Evolutionary conservation across 2,329 filamentous ascomycete species (phyloP), one percentile per base, ranked within the genome.

Genomic region (Aureobasidium sp.): DNA sequence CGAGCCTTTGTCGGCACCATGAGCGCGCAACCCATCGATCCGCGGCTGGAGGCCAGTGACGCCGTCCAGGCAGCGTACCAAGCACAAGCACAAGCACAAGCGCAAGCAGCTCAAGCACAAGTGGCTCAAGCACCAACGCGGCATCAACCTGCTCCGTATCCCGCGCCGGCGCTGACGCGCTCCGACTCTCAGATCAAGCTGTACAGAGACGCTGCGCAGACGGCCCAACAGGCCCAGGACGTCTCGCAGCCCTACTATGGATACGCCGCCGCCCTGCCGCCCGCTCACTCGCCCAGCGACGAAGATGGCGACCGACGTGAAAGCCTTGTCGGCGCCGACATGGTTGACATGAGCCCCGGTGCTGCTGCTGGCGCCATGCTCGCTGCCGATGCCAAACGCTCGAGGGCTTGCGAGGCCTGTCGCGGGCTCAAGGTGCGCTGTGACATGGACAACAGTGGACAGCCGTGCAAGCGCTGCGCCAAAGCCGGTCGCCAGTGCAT

Each of bases 401-500:
- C 76, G 5, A 72, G 77, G 45, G 76, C 77, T 13, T 79, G 77
- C 66, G 76, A 79, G 60, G 75, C 75, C 7, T 79, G 77, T 67
- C 71, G 77, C 53, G 75, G 74, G 7, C 65, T 79, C 64, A 78
- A 77, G 72, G 91, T 95, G 62, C 87, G 90, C 65, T 96, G 91
- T 75, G 90, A 95, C 69, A 86, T 88, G 25, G 87, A 91, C 65
- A 81, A 85, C 40, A 78, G 79, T 3, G 82, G 86, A 25, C 84
- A 84, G 4, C 73, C 77, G 4, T 81, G 78, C 63, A 75, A 74
- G 71, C 83, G 91, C 64, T 96, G 91, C 71, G 82, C 83, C 54
- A 95, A 95, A 74, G 88, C 90, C 2, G 84, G 85, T n/a, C 79
- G 90, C 38, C 79, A 79, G 64, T 95, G 91, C 70, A 76, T 92